Conservation (phyloP, 202 grass and related monocot genomes). For the Digitaria exilis region DNA sequence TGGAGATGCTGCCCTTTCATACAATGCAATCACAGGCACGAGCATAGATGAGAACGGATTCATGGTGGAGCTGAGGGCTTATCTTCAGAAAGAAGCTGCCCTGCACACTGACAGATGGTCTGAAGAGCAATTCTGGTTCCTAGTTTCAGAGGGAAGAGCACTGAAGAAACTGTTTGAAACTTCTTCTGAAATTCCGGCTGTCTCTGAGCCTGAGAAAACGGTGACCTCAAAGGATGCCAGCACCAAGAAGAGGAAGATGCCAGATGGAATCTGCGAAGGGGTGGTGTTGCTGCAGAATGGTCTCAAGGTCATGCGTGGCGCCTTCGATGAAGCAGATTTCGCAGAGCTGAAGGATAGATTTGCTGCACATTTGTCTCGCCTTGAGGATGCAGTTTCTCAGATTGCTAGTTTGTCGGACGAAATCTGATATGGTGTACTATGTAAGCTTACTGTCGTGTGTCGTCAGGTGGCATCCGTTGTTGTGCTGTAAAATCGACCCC, state of each 20-base stretch:
- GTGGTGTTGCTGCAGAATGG: constrained; percentile 72
- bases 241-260: constrained; percentile 75
- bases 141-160: constrained; percentile 60
- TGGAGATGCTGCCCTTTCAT: constrained; percentile 79
- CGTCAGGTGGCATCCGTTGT: not conserved
- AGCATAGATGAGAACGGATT: constrained; percentile 67
- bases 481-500: not conserved
- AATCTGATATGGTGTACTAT: constrained; percentile 12
- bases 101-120: constrained; percentile 43
- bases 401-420: constrained; percentile 51
- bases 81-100: constrained; percentile 77
- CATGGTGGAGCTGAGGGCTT: constrained; percentile 77
- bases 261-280: constrained; percentile 68
- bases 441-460: not conserved
- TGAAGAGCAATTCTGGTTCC: constrained; percentile 45
- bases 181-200: constrained; percentile 17
- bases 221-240: constrained; percentile 27
- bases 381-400: constrained; percentile 70
- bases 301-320: constrained; percentile 66
- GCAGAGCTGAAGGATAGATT: constrained; percentile 62
- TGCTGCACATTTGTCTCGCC: constrained; percentile 49
- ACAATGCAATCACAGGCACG: constrained; percentile 55
- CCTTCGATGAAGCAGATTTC: constrained; percentile 44
- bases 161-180: constrained; percentile 55
- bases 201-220: constrained; percentile 24